These are phyloP conservation scores for Crithidia bombi DNA, from an alignment of 208 protist species.

Conservation along the genomic window DNA sequence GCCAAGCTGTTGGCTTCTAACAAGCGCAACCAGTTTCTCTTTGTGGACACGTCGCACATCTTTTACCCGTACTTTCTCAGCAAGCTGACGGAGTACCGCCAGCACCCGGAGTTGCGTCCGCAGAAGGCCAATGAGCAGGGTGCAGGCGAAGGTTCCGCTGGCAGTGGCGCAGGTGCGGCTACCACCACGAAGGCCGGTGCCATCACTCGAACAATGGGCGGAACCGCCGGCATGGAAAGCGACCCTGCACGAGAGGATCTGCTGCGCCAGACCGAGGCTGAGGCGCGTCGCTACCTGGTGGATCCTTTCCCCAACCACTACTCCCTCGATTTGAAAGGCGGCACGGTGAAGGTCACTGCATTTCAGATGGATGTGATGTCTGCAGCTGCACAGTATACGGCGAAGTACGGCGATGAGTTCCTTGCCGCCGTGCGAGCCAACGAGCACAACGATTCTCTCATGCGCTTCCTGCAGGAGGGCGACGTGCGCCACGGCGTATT, in stretches of 20 bases:
- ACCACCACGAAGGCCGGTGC: slow-evolving; percentile 35
- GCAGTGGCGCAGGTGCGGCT: slow-evolving; percentile 25
- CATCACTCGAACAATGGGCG: slow-evolving; percentile 69
- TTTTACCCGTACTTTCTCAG: slow-evolving; percentile 91
- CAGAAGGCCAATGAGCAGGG: slow-evolving; percentile 37
- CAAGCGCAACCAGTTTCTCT: slow-evolving; percentile 83
- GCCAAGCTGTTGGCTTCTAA: slow-evolving; percentile 76
- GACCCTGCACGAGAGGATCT: slow-evolving; percentile 72
- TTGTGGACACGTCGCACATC: slow-evolving; percentile 83
- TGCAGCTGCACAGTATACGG: slow-evolving; percentile 82
- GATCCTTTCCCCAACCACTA: slow-evolving; percentile 83
- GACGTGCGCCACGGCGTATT: slow-evolving; percentile 82
- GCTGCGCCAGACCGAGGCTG: slow-evolving; percentile 69
- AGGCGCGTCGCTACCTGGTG: slow-evolving; percentile 74
- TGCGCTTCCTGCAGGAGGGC: slow-evolving; percentile 76
- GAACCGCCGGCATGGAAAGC: slow-evolving; percentile 46
- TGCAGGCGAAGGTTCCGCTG: slow-evolving; percentile 24
- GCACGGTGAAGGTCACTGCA: slow-evolving; percentile 72
- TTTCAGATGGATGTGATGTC: slow-evolving; percentile 77
- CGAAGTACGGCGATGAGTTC: slow-evolving; percentile 87
- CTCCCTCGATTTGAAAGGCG: slow-evolving; percentile 64
- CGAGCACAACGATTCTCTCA: slow-evolving; percentile 67
- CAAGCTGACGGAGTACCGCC: slow-evolving; percentile 78
- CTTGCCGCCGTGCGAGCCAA: slow-evolving; percentile 58
- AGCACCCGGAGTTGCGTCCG: slow-evolving; percentile 73